These are phyloP conservation scores for Globisporangium mamillatum DNA, from an alignment of 352 stramenopile species.

Conservation along the genomic window DNA sequence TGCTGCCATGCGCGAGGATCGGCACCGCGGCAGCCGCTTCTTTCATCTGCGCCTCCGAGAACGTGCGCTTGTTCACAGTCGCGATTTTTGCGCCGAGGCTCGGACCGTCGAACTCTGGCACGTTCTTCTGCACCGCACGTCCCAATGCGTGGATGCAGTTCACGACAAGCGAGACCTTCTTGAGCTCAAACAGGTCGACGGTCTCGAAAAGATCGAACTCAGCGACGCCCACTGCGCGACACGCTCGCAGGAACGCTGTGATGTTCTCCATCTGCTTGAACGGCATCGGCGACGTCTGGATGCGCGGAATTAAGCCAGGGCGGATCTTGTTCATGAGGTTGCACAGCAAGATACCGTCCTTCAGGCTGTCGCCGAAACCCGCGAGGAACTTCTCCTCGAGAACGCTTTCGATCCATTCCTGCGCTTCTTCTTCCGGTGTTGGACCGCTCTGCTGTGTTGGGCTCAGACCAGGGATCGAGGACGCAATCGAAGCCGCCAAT, in stretches of 20 bases:
- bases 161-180: conserved; percentile 83
- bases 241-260: conserved; percentile 76
- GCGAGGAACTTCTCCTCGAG: conserved; percentile 65
- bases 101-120: conserved; percentile 65
- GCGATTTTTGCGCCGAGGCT: conserved; percentile 72
- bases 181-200: conserved; percentile 87
- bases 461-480: conserved; percentile 41
- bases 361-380: conserved; percentile 69
- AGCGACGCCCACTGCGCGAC: conserved; percentile 73
- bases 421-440: conserved; percentile 59
- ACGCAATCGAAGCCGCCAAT: conserved; percentile 16
- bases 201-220: conserved; percentile 92
- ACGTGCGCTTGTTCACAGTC: conserved; percentile 61
- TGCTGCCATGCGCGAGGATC: conserved; percentile 51
- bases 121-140: conserved; percentile 70
- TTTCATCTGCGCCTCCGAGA: conserved; percentile 62
- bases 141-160: conserved; percentile 84
- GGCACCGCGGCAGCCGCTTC: conserved; percentile 57
- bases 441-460: conserved; percentile 24
- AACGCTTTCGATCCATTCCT: conserved; percentile 79
- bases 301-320: conserved; percentile 46
- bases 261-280: conserved; percentile 94
- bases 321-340: conserved; percentile 75
- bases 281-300: conserved; percentile 67
- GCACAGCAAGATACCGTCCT: conserved; percentile 81